Conservation (phyloP, 805 yeast genomes). For the Schwanniomyces occidentalis region DNA sequence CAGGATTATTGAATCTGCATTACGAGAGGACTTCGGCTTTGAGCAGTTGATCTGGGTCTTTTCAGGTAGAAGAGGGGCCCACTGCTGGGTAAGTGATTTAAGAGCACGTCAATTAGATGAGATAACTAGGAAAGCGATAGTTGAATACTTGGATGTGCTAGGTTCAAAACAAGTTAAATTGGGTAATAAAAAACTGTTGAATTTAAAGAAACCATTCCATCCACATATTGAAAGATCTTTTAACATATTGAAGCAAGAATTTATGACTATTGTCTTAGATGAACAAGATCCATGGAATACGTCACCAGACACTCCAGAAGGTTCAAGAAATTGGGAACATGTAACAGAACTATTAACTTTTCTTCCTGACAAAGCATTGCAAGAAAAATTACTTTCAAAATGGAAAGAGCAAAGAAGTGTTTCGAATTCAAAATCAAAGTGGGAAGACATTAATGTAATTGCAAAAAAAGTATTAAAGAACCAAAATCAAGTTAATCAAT, state of each 20-base stretch:
- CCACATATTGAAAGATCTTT: slow-evolving; percentile 83
- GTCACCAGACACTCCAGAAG: slow-evolving; percentile 31
- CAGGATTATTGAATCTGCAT: slow-evolving; percentile 65
- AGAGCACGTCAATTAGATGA: slow-evolving; percentile 79
- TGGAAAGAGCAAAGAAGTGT: slow-evolving; percentile 49
- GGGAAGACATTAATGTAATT: slow-evolving; percentile 70
- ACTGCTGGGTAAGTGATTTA: slow-evolving; percentile 94
- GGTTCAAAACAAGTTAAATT: slow-evolving; percentile 37
- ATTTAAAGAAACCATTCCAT: slow-evolving; percentile 77
- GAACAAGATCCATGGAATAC: slow-evolving; percentile 87
- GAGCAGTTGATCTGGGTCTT: slow-evolving; percentile 89
- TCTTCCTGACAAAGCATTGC: slow-evolving; percentile 60
- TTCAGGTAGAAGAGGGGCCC: slow-evolving; percentile 98
- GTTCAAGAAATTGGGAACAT: slow-evolving; percentile 47
- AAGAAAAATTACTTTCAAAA: slow-evolving; percentile 49
- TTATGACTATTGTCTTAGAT: slow-evolving; percentile 62
- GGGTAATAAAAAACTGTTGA: slow-evolving; percentile 49
- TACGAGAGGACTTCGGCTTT: slow-evolving; percentile 88
- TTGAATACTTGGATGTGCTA: slow-evolving; percentile 81
- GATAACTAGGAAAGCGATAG: slow-evolving; percentile 68
- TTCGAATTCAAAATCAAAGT: slow-evolving; percentile 60
- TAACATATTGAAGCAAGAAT: slow-evolving; percentile 61
- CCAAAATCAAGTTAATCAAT: slow-evolving; percentile 47
- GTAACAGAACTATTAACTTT: slow-evolving; percentile 59
- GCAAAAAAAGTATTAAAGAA: slow-evolving; percentile 49